These are phyloP conservation scores for Thermothelomyces thermophilus DNA, from an alignment of 2,329 filamentous ascomycete genomes.

Conservation along the genomic window DNA sequence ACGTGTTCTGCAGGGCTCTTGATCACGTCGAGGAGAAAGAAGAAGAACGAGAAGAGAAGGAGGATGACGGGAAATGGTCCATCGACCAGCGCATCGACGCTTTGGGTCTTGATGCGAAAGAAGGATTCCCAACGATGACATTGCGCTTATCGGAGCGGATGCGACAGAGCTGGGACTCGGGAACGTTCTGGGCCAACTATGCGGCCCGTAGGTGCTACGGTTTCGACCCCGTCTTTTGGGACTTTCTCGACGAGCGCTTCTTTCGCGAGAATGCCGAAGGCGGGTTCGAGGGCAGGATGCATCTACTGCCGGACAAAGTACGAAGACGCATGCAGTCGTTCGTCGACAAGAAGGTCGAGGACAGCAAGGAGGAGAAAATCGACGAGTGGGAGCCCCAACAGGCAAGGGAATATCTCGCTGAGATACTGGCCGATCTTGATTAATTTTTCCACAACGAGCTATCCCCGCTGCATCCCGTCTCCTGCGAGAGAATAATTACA, in stretches of 20 bases:
- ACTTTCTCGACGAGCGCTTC: constrained; percentile 16
- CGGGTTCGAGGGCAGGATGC: constrained; percentile 25
- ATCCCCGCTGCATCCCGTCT: too few relatives aligned
- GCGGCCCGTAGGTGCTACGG: constrained; percentile 12
- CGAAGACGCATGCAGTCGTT: constrained; percentile 27
- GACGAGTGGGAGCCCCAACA: constrained; percentile 24
- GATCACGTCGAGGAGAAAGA: constrained; percentile 13
- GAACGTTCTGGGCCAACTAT: constrained; percentile 17
- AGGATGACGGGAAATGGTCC: neutral
- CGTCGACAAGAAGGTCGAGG: constrained; percentile 29
- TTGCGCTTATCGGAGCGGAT: constrained; percentile 19
- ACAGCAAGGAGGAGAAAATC: constrained; percentile 23
- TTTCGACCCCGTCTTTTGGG: constrained; percentile 18
- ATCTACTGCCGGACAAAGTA: constrained; percentile 27
- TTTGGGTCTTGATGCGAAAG: neutral
- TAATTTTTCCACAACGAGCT: too few relatives aligned
- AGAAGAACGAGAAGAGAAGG: neutral
- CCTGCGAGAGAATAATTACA: too few relatives aligned
- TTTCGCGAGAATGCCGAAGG: constrained; percentile 11
- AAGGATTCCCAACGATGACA: too few relatives aligned
- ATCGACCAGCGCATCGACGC: neutral
- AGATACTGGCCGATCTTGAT: too few relatives aligned
- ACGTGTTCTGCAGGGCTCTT: constrained; percentile 31
- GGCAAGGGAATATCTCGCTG: too few relatives aligned
- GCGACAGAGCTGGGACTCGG: constrained; percentile 18